Evolutionary conservation across 345 rosid species (phyloP).

Genomic region (Murraya koenigii): DNA sequence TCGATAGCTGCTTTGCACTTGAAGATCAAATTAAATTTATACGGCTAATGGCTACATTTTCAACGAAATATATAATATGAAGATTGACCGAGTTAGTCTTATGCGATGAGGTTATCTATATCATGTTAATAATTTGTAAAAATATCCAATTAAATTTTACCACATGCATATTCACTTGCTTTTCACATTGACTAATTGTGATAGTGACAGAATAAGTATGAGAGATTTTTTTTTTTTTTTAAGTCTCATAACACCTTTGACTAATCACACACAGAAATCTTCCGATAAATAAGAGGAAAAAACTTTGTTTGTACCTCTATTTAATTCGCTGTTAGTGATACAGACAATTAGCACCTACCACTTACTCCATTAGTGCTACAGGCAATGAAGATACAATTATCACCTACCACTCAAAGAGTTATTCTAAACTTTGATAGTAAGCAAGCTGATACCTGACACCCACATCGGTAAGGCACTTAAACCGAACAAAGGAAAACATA

Average conservation of each 20-base stretch:
- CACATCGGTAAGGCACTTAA: not conserved
- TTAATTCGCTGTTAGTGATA: not conserved
- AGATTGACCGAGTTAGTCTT: not conserved
- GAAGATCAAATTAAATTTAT: not conserved
- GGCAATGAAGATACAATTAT: not conserved
- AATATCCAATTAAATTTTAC: not conserved
- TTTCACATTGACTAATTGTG: too few relatives aligned
- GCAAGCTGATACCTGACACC: conserved; percentile 6
- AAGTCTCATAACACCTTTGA: too few relatives aligned
- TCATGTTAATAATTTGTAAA: too few relatives aligned
- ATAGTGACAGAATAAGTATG: not conserved
- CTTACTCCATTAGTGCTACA: not conserved
- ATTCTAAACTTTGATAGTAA: conserved; percentile 19
- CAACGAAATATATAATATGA: not conserved
- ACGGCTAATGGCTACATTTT: not conserved
- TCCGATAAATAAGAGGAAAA: too few relatives aligned
- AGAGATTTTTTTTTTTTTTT: too few relatives aligned
- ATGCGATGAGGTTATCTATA: too few relatives aligned
- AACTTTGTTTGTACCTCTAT: too few relatives aligned
- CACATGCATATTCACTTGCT: not conserved
- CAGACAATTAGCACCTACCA: not conserved
- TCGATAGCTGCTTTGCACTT: not conserved
- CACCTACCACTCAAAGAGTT: not conserved
- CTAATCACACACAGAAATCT: too few relatives aligned
- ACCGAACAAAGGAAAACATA: not conserved